Conservation (phyloP, 2,329 filamentous ascomycete genomes). For the Talaromyces piceae region DNA sequence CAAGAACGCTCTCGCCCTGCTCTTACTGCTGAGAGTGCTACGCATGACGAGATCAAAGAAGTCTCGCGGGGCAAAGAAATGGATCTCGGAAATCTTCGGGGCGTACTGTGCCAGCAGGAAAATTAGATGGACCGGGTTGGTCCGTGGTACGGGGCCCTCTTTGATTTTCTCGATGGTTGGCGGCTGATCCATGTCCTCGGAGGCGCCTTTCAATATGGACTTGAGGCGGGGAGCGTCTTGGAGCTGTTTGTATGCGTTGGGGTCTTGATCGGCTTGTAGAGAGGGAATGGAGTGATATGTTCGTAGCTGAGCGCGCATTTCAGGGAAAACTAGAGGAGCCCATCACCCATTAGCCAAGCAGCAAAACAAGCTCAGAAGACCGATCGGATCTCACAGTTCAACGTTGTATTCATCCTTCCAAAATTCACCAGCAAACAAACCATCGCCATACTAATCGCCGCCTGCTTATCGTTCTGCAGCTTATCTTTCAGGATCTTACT, state of each 20-base stretch:
- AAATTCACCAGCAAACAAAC: slow-evolving; percentile 96
- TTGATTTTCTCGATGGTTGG: slow-evolving; percentile 78
- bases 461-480: slow-evolving; percentile 80
- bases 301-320: slow-evolving; percentile 95
- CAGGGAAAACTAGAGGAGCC: slow-evolving; percentile 76
- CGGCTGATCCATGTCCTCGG: slow-evolving; percentile 83
- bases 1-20: slow-evolving; percentile 78
- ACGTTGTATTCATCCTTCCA: slow-evolving; percentile 95
- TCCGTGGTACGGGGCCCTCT: slow-evolving; percentile 59
- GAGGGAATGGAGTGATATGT: slow-evolving; percentile 98
- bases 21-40: slow-evolving; percentile 70
- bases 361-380: neutral
- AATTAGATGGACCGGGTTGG: slow-evolving; percentile 94
- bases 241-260: slow-evolving; percentile 93
- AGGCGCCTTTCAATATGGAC: slow-evolving; percentile 93
- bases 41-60: slow-evolving; percentile 98
- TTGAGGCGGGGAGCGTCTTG: slow-evolving; percentile 95
- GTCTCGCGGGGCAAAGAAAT: slow-evolving; percentile 77
- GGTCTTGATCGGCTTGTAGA: slow-evolving; percentile 87
- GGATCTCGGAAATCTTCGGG: slow-evolving; percentile 82
- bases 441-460: slow-evolving; percentile 98
- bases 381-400: slow-evolving; percentile 64
- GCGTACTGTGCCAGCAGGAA: slow-evolving; percentile 90
- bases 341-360: neutral
- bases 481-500: slow-evolving; percentile 98